Evolutionary conservation across 2,329 filamentous ascomycete species (phyloP).

Genomic region (Calonectria pteridis): DNA sequence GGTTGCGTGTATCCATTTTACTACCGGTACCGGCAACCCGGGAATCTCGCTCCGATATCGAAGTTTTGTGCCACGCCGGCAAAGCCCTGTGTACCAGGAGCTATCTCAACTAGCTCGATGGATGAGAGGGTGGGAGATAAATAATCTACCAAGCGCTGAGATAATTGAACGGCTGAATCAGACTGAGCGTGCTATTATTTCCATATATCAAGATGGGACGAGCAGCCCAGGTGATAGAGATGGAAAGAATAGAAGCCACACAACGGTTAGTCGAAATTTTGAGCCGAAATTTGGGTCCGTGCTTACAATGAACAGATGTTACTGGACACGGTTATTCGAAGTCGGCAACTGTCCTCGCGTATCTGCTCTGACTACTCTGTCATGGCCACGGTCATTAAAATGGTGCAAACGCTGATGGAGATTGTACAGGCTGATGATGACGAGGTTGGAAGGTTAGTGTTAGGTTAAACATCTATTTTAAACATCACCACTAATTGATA

Average conservation of each 20-base stretch:
- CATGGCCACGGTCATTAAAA: neutral
- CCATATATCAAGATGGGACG: neutral
- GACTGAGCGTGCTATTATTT: neutral
- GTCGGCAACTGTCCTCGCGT: neutral
- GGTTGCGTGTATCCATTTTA: neutral
- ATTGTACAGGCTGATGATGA: neutral
- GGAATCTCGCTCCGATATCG: neutral
- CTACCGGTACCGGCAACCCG: neutral
- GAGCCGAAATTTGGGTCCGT: neutral
- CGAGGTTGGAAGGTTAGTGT: neutral
- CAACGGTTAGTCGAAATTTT: neutral
- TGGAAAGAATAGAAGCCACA: neutral
- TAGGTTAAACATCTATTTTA: neutral
- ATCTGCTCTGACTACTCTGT: neutral
- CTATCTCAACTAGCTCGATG: neutral
- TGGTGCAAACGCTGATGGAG: neutral
- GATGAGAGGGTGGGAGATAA: neutral
- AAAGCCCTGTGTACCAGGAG: neutral
- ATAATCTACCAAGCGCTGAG: neutral
- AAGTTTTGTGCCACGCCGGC: neutral
- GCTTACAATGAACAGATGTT: neutral
- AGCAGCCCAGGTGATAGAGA: neutral
- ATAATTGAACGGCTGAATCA: neutral
- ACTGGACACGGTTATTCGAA: no score
- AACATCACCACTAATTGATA: neutral